Evolutionary conservation across 73 alveolate genomes (phyloP).

Genomic region (Urostyla sp.): DNA sequence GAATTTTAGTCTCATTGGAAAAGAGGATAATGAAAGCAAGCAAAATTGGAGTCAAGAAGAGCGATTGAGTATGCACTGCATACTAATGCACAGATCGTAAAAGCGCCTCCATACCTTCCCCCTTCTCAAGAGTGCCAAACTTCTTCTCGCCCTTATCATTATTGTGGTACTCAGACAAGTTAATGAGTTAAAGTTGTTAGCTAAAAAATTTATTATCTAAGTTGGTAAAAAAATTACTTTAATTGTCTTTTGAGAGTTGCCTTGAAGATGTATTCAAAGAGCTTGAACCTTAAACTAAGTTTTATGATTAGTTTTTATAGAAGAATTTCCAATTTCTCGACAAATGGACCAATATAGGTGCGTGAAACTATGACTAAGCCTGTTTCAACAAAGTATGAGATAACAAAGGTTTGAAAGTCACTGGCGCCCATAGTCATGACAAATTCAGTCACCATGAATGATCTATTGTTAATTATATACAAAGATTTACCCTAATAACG

Average conservation of each 20-base stretch:
- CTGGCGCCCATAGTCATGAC: conserved; percentile 78
- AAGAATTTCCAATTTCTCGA: conserved; percentile 65
- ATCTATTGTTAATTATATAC: not conserved
- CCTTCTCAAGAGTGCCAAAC: conserved; percentile 62
- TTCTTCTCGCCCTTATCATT: conserved; percentile 49
- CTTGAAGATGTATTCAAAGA: conserved; percentile 64
- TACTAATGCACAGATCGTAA: conserved; percentile 67
- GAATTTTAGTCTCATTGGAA: conserved; percentile 81
- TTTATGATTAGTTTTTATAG: conserved; percentile 55
- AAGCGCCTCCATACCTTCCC: conserved; percentile 77
- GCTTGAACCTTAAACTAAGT: conserved; percentile 38
- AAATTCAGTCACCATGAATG: conserved; percentile 64
- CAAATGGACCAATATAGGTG: conserved; percentile 73
- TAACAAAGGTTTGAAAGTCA: conserved; percentile 67
- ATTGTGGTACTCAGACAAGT: conserved; percentile 57
- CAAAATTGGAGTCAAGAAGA: conserved; percentile 70
- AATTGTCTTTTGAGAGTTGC: conserved; percentile 54
- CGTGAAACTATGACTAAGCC: conserved; percentile 65
- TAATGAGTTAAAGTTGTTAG: conserved; percentile 55
- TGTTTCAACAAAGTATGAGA: conserved; percentile 64
- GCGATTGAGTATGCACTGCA: conserved; percentile 69
- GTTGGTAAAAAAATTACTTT: not conserved
- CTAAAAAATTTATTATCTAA: conserved; percentile 11
- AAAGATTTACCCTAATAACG: conserved; percentile 52
- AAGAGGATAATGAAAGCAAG: conserved; percentile 58